phyloP scores from a whole-genome alignment of 495 filamentous ascomycete genomes.

The Ramalina intermedia region DNA sequence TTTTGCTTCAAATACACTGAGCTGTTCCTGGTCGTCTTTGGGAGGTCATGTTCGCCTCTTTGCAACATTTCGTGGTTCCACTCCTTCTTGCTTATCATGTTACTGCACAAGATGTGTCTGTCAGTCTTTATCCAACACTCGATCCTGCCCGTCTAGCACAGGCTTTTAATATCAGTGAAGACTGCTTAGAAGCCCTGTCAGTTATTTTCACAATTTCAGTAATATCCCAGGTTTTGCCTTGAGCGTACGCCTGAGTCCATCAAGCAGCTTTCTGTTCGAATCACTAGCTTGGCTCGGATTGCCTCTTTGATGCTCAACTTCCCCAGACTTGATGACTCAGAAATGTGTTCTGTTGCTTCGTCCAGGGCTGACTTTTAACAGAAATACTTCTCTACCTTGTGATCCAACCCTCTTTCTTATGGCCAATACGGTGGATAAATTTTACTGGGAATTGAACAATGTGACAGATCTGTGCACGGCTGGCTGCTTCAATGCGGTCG shows the following conservation, averaged over 20 bases:
- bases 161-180: conserved; percentile 4
- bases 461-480: conserved; percentile 8
- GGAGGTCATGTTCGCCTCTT: conserved; percentile 1
- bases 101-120: conserved; percentile 2
- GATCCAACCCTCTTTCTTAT: conserved; percentile 8
- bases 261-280: conserved; percentile 1
- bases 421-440: conserved; percentile 6
- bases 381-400: conserved; percentile 8
- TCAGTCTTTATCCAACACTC: conserved; percentile 9
- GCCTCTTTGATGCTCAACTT: not conserved
- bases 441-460: conserved; percentile 5
- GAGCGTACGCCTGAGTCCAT: conserved; percentile 1
- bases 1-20: not conserved
- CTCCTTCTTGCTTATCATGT: conserved; percentile 2
- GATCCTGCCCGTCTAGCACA: conserved; percentile 5
- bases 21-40: not conserved
- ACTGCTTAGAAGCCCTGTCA: conserved; percentile 8
- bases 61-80: not conserved
- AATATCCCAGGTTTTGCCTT: conserved; percentile 1
- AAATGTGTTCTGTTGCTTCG: not conserved
- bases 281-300: conserved; percentile 1
- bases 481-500: not conserved
- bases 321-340: not conserved
- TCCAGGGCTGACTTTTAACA: conserved; percentile 2
- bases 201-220: conserved; percentile 1